Evolutionary conservation across 2,329 filamentous ascomycete genomes (phyloP), one percentile per base, ranked within the genome.

Genomic region (Penicillium oxalicum): DNA sequence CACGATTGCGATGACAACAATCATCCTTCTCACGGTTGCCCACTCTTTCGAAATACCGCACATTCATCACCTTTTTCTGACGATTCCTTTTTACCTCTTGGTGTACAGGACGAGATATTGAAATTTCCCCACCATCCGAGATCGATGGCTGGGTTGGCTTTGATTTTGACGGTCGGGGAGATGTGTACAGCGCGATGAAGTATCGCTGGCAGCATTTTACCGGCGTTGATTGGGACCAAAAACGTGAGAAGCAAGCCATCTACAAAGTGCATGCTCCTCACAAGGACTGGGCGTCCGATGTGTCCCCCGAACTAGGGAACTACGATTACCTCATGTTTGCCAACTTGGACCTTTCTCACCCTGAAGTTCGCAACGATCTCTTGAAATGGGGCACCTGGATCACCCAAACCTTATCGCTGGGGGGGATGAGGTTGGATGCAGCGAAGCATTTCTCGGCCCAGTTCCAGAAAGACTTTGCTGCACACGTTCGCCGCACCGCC

Each of bases 311-410:
- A 63, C 77, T 81, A 54, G 85, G 85, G 6, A 88, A 88, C 59
- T 82, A 79, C 44, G 76, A 77, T 55, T 87, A 82, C 60, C 75
- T 88, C 12, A 87, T 88, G 82, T 87, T 86, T 57, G 80, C 82
- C 5, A 81, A 88, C 63, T 65, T 88, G 35, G 84, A 88, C 64
- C 84, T 85, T 62, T 67, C 70, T 2, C 77, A 86, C 49, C 73
- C 74, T 0, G 84, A 86, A 56, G 84, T 88, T 8, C 73, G 75
- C 32, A 65, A 76, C 4, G 86, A 88, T 54, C 76, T 87, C 4
- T 71, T 83, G 46, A 73, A 76, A 44, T 88, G 85, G 86, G 82
- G 81, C 2, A 70, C 77, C 4, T 89, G 86, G 86, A 74, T 89
- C 48, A 76, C 78, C 1, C 70, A 77, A 5, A 73, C 83, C 50